Evolutionary conservation across 495 filamentous ascomycete species (phyloP).

Genomic region (Neurospora intermedia): DNA sequence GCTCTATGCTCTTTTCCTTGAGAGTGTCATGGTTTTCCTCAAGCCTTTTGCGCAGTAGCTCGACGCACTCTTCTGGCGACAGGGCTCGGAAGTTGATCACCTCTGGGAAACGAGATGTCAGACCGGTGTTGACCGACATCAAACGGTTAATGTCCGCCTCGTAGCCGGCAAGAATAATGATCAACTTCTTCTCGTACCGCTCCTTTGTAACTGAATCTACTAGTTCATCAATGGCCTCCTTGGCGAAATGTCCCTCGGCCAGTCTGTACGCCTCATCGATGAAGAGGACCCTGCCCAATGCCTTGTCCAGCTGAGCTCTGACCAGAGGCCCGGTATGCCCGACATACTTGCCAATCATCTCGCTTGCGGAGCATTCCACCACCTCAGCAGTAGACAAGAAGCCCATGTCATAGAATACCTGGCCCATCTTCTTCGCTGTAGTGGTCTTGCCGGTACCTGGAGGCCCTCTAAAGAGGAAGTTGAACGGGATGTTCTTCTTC

Average conservation of each 20-base stretch:
- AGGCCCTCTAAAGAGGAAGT: slow-evolving; percentile 33
- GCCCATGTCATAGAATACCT: slow-evolving; percentile 63
- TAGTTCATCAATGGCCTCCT: slow-evolving; percentile 66
- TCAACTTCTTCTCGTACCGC: slow-evolving; percentile 49
- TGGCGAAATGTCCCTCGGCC: slow-evolving; percentile 45
- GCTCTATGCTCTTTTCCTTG: too few species aligned
- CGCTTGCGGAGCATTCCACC: slow-evolving; percentile 48
- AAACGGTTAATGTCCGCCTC: slow-evolving; percentile 59
- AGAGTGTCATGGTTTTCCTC: too few species aligned
- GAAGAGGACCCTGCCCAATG: slow-evolving; percentile 52
- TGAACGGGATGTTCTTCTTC: slow-evolving; percentile 28
- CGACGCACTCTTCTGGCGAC: slow-evolving; percentile 32
- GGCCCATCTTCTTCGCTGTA: slow-evolving; percentile 60
- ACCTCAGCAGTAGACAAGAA: slow-evolving; percentile 46
- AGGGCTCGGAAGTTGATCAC: slow-evolving; percentile 42
- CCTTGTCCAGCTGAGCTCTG: too few species aligned
- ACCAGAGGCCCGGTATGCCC: too few species aligned
- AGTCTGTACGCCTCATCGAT: slow-evolving; percentile 62
- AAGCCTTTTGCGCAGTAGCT: slow-evolving; percentile 23
- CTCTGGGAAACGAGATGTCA: slow-evolving; percentile 51
- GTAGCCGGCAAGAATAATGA: slow-evolving; percentile 70
- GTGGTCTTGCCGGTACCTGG: slow-evolving; percentile 64
- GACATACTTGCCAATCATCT: slow-evolving; percentile 50
- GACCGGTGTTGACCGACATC: slow-evolving; percentile 49
- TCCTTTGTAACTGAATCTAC: slow-evolving; percentile 59